Base-by-base conservation (phyloP, 345 rosid species). In the Citrus maxima region DNA sequence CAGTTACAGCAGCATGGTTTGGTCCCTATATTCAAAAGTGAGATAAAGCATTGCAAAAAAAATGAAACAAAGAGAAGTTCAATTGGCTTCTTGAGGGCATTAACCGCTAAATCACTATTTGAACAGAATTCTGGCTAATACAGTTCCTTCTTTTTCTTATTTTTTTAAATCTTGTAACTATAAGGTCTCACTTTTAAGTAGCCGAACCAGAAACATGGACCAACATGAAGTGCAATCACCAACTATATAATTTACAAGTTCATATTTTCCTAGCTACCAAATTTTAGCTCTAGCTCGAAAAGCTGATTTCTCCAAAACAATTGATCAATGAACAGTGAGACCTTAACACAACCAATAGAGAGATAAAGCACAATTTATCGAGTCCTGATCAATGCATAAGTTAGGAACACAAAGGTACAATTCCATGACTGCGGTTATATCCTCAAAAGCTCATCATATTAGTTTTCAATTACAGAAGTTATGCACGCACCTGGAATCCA, bases 1-100 rank as follows among this genome's bases (percentile, higher is more conserved):
- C 99, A 81, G 98, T 94, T 84, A 96, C 98, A 69, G 98, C 98
- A 82, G 98, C 95, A 91, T 94, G 99, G 85, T 96, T 96, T 84
- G 99, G 98, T 65, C 99, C 99, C 98, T 95, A 84, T 77, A 86
- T 72, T 79, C 85, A 84, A 80, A 72, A 78, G 65, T 59, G 78
- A 63, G 76, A 66, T 66, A 34, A 78, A 64, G 80, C 40, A 30
- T 70, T 70, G 75, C 78, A 54, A 66, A 55, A 65, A 77, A 27
- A 72, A 72, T 27, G 27, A 22, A 74, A 65, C 55, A 58, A 8
- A 67, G 73, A 38, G 61, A 59, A 69, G 61, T 68, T 34, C 5
- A 55, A 7, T 25, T 42, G 51, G 64, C 77, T 34, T 62, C 24
- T 73, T 65, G 63, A 28, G 22, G 38, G 62, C 22, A 49, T 46